Conservation (phyloP, 2,329 filamentous ascomycete genomes). For the Mycosphaerella arachidis region DNA sequence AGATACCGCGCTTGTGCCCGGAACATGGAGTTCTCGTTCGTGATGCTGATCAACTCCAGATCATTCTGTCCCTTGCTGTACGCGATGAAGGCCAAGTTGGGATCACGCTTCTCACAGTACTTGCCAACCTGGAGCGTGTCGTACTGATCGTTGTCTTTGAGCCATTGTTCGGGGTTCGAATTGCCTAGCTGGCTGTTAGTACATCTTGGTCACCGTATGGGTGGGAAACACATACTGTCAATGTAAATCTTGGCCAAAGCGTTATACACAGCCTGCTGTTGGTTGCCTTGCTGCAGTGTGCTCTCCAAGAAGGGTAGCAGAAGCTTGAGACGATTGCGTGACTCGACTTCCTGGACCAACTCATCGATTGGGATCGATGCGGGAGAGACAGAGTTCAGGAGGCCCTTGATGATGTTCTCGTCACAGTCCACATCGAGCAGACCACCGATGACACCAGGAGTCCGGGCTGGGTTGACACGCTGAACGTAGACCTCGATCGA, state of each 20-base stretch:
- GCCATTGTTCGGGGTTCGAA: conserved; percentile 95
- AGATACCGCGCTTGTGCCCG: conserved; percentile 94
- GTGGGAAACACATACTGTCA: conserved; percentile 52
- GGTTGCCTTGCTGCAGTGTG: conserved; percentile 81
- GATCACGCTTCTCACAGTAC: conserved; percentile 98
- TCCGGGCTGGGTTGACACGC: conserved; percentile 85
- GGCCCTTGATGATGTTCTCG: conserved; percentile 89
- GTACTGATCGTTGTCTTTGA: conserved; percentile 96
- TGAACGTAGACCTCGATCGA: conserved; percentile 98
- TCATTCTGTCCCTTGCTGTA: conserved; percentile 98
- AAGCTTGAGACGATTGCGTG: conserved; percentile 90
- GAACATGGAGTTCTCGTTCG: conserved; percentile 99
- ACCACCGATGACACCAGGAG: conserved; percentile 88
- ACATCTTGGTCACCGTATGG: too few relatives aligned
- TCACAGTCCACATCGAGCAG: conserved; percentile 96
- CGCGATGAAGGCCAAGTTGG: conserved; percentile 89
- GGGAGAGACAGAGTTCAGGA: conserved; percentile 79
- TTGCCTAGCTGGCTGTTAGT: conserved; percentile 46
- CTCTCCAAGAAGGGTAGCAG: conserved; percentile 93
- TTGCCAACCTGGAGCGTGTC: conserved; percentile 89
- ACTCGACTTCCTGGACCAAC: conserved; percentile 90
- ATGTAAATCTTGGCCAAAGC: conserved; percentile 99
- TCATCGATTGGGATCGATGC: conserved; percentile 87
- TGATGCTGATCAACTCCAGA: conserved; percentile 92
- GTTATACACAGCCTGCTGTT: conserved; percentile 95